These are phyloP conservation scores for Globisporangium yorkense DNA, from an alignment of 352 stramenopile genomes.

Conservation along the genomic window DNA sequence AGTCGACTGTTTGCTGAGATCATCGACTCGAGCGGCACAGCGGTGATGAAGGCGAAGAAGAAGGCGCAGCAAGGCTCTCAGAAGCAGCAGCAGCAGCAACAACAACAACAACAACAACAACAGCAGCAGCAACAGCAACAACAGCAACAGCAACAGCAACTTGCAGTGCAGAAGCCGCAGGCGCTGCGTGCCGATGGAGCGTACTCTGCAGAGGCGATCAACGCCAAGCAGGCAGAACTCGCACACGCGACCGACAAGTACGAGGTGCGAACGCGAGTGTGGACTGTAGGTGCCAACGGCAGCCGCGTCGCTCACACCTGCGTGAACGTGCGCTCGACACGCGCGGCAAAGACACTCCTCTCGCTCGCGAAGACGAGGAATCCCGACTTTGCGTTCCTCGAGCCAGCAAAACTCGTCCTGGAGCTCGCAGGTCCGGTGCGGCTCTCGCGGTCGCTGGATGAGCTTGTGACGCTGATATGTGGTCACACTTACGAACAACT, in stretches of 20 bases:
- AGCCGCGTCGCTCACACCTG: too few species aligned
- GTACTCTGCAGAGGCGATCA: not conserved
- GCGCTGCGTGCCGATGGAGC: not conserved
- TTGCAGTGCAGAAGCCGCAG: not conserved
- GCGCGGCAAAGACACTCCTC: slow-evolving; percentile 23
- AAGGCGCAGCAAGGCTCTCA: not conserved
- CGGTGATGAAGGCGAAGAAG: slow-evolving; percentile 1
- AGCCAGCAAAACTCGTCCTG: slow-evolving; percentile 27
- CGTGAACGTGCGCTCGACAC: not conserved
- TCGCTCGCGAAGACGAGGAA: slow-evolving; percentile 23
- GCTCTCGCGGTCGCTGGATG: not conserved
- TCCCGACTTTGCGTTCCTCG: slow-evolving; percentile 45
- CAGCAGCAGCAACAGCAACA: not conserved
- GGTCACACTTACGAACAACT: too few species aligned
- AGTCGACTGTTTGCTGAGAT: not conserved
- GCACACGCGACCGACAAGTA: slow-evolving; percentile 32
- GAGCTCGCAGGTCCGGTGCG: slow-evolving; percentile 26
- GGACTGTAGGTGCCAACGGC: not conserved
- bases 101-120: not conserved
- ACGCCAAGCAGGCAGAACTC: slow-evolving; percentile 14
- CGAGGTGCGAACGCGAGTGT: slow-evolving; percentile 17
- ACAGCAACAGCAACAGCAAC: not conserved
- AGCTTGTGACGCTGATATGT: not conserved
- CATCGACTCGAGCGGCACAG: not conserved
- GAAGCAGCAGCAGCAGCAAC: not conserved